Evolutionary conservation across 306 rosid species (phyloP), one percentile per base, ranked within the genome.

Genomic region (Styphnolobium japonicum): DNA sequence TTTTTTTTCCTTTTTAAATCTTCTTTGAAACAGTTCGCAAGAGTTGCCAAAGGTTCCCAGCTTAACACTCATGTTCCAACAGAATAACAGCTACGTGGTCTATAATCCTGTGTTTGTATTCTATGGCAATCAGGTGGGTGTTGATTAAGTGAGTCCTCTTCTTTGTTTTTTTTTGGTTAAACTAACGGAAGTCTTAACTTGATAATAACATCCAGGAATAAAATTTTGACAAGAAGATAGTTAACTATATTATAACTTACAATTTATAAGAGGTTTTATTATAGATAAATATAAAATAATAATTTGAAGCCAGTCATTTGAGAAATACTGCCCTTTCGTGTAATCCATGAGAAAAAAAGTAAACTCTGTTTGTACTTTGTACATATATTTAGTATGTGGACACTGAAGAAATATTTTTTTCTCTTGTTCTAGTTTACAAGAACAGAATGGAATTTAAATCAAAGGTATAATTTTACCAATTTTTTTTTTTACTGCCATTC

Each of bases 81-180:
- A 81, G 69, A 90, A 95, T 88, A 90, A 93, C 86, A 92, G 97
- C 79, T 88, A 87, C 86, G 94, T 86, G 76, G 89, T 95, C 75
- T 77, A 81, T 52, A 77, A 92, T 65, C 97, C 98, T 3, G 80
- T 91, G 34, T 82, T 91, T 67, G 78, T 66, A 51, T 39, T 83
- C 70, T 57, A 82, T 74, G 86, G 53, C 45, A 27, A 69, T 58
- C 88, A 92, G 97, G 98, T 92, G 60, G 70, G 87, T 81, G 72
- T 63, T 33, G 37, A 73, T 72, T 70, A 27, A 75, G 60, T 67
- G 12, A 70, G 79, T 69, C 69, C 14, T 67, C 63, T 23, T 71
- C 60, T 56, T 67, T 10, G n/a, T n/a, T 6, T 49, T 77, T 51
- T 7, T 39, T 11, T 15, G 55, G 67, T 10, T 31, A 49, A 40